phyloP scores from a whole-genome alignment of 2,329 filamentous ascomycete genomes.

The Neopestalotiopsis sp. region DNA sequence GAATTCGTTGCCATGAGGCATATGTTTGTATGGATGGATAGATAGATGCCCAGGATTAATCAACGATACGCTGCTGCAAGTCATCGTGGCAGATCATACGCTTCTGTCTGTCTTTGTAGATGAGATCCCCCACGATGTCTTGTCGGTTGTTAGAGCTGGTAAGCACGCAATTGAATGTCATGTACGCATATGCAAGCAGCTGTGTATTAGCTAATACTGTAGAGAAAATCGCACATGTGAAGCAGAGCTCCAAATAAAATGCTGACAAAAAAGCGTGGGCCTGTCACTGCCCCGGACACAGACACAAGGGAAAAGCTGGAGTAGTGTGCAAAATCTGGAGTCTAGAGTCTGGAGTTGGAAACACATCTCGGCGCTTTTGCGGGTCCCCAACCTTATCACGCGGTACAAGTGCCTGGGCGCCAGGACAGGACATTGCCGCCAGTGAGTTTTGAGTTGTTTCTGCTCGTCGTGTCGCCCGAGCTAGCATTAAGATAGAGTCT shows the following conservation, averaged over 20 bases:
- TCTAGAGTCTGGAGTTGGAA: constrained; percentile 14
- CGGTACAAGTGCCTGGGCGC: not conserved
- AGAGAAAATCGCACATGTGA: too few relatives aligned
- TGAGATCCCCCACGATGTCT: too few relatives aligned
- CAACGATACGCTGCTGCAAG: not conserved
- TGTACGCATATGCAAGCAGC: not conserved
- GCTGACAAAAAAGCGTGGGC: not conserved
- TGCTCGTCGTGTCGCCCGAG: too few relatives aligned
- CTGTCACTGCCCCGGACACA: not conserved
- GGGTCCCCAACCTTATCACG: constrained; percentile 16
- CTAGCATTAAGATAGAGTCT: too few relatives aligned
- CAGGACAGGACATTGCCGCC: not conserved
- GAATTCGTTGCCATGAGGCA: not conserved
- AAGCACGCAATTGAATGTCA: too few relatives aligned
- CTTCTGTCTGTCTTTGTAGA: too few relatives aligned
- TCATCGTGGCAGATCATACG: too few relatives aligned
- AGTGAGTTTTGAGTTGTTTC: too few relatives aligned
- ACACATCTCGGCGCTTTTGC: constrained; percentile 13
- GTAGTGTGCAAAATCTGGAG: constrained; percentile 1
- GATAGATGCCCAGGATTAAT: not conserved
- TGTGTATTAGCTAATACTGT: not conserved
- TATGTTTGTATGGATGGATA: not conserved
- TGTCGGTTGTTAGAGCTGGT: too few relatives aligned
- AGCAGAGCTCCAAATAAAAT: not conserved
- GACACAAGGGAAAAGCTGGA: not conserved